Evolutionary conservation across 129 eudicot species (phyloP), one percentile per base, ranked within the genome.

Genomic region (Scalesia atractyloides): DNA sequence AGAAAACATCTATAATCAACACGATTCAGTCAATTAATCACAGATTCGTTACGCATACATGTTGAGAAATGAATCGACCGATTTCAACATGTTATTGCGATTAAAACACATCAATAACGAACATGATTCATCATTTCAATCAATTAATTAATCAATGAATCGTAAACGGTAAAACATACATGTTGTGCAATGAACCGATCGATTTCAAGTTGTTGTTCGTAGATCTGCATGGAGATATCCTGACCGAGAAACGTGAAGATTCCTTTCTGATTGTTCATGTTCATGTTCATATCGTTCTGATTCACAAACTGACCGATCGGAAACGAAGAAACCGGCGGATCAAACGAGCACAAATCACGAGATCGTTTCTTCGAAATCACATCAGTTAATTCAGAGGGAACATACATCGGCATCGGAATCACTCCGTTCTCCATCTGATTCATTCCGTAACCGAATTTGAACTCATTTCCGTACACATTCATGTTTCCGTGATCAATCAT

Each of bases 191-290:
- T 72, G 63, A 86, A 72, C 0, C 84, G 86, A 75, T 89, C 89
- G 63, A 89, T 75, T 58, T 89, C 96, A 5, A 82, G 9, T 51
- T 89, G 89, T 64, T 89, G 89, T 47, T 89, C 89, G 44, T 67
- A 83, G 73, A 89, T 78, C 65, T 84, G 87, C 43, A 69, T 69
- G 68, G 92, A 84, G 19, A 89, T 16, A 66, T 92, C 96, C 0
- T 86, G 85, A n/a, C 93, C 97, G 46, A 92, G 91, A 50, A 91
- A 88, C 58, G 88, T 78, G 49, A 80, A 80, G 7, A 81, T 37
- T 57, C 68, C 81, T 34, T 62, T 48, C 15, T 57, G 74, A 15
- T 71, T 54, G 52, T 60, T 54, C 3, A 43, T 2, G 11, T 34
- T 41, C 9, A 8, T 41, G 15, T 60, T 54, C 4, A 49, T 0